These are phyloP conservation scores for Plasmodium relictum DNA, from an alignment of 169 alveolate species.

Conservation along the genomic window DNA sequence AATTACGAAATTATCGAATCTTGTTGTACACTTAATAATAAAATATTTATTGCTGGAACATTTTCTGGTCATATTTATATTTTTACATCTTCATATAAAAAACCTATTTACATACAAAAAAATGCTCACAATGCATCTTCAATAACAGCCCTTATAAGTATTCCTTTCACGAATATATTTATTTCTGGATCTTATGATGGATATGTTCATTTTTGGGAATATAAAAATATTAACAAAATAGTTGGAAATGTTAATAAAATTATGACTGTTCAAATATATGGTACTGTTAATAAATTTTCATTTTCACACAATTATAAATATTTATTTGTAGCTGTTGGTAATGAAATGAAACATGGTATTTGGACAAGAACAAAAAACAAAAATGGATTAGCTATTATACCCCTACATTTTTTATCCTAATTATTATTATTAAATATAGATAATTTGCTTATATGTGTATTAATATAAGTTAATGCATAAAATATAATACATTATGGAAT, in stretches of 20 bases:
- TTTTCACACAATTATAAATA: slow-evolving; percentile 62
- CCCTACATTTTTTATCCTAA: slow-evolving; percentile 41
- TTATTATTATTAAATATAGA: not conserved
- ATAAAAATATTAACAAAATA: slow-evolving; percentile 47
- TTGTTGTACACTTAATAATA: slow-evolving; percentile 68
- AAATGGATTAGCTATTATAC: slow-evolving; percentile 62
- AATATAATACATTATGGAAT: not conserved
- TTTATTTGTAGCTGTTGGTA: slow-evolving; percentile 50
- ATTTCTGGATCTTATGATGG: slow-evolving; percentile 76
- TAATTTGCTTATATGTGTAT: too few species aligned
- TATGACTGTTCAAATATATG: slow-evolving; percentile 50
- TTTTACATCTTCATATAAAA: slow-evolving; percentile 67
- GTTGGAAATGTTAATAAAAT: slow-evolving; percentile 38
- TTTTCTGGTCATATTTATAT: slow-evolving; percentile 53
- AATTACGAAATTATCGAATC: slow-evolving; percentile 72
- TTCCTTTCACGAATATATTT: slow-evolving; percentile 47
- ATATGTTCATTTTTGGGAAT: slow-evolving; percentile 66
- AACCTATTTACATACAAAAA: slow-evolving; percentile 50
- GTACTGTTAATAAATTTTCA: slow-evolving; percentile 51
- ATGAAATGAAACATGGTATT: slow-evolving; percentile 70
- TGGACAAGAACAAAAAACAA: slow-evolving; percentile 48
- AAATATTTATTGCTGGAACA: slow-evolving; percentile 66
- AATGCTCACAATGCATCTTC: slow-evolving; percentile 61
- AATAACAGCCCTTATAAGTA: slow-evolving; percentile 54
- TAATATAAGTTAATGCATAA: too few species aligned